Conservation (phyloP, 2,329 filamentous ascomycete genomes). For the Myriosclerotinia scirpicola region DNA sequence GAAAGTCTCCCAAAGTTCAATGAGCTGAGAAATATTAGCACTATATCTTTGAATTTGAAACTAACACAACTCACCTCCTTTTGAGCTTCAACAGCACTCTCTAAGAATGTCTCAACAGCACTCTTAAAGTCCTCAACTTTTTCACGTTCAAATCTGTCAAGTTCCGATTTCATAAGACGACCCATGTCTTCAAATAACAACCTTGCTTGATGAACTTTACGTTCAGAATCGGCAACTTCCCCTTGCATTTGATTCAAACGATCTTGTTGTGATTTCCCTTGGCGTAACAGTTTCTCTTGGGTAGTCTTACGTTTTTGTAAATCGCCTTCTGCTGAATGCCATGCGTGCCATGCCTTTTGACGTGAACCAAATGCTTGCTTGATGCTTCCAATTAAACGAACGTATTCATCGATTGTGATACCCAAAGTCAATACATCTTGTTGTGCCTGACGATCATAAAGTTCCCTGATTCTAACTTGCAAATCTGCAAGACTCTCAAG, state of each 20-base stretch:
- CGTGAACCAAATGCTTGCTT: conserved; percentile 91
- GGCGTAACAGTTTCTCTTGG: conserved; percentile 92
- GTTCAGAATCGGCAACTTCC: conserved; percentile 92
- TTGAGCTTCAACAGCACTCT: conserved; percentile 95
- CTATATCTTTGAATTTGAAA: background rate
- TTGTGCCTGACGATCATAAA: conserved; percentile 95
- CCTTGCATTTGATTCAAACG: conserved; percentile 87
- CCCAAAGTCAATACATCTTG: conserved; percentile 95
- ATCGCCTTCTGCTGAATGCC: conserved; percentile 89
- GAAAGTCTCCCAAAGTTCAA: conserved; percentile 98
- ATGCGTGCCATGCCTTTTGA: conserved; percentile 93
- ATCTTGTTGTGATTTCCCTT: conserved; percentile 95
- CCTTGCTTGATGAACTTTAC: conserved; percentile 85
- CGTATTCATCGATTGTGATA: conserved; percentile 98
- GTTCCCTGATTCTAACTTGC: conserved; percentile 88
- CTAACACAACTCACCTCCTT: conserved; percentile 72
- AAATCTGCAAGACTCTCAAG: conserved; percentile 90
- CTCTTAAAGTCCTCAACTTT: conserved; percentile 99
- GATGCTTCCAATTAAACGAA: conserved; percentile 89
- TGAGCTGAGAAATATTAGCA: conserved; percentile 47
- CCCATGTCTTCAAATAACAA: conserved; percentile 98
- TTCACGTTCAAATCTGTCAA: conserved; percentile 92
- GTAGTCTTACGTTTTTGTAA: conserved; percentile 83
- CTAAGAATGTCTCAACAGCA: conserved; percentile 94
- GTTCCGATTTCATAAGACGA: conserved; percentile 81